Conservation (phyloP, 1,284 basidiomycete species). For the Takashimella tepidaria region DNA sequence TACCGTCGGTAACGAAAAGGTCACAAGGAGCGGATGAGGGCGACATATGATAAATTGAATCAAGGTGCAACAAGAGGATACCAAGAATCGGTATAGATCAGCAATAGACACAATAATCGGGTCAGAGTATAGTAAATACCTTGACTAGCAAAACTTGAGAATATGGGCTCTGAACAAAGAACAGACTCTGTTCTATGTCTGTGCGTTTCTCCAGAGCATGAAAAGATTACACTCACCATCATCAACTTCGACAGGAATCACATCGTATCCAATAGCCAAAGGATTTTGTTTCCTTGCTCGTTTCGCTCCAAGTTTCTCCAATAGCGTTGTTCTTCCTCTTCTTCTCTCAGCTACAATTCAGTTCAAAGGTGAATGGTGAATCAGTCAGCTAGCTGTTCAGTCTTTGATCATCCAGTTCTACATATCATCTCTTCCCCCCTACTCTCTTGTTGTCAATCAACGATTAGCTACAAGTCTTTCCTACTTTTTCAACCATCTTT, state of each 20-base stretch:
- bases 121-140: no score
- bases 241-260: conserved; percentile 79
- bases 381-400: no score
- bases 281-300: conserved; percentile 45
- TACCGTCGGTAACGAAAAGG: conserved; percentile 47
- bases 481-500: no score
- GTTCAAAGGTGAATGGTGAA: neutral
- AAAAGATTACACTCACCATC: conserved; percentile 62
- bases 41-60: no score
- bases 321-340: conserved; percentile 40
- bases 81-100: no score
- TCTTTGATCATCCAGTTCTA: neutral
- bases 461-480: no score
- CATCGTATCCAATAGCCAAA: conserved; percentile 81
- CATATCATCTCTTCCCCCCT: neutral
- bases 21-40: neutral
- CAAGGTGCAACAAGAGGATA: no score
- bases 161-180: no score
- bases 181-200: no score
- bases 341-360: conserved; percentile 48
- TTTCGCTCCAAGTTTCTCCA: conserved; percentile 14
- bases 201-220: no score
- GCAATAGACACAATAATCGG: no score
- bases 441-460: neutral
- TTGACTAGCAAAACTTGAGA: no score